phyloP scores from a whole-genome alignment of 352 stramenopile species.

The Thraustochytrium sp. region DNA sequence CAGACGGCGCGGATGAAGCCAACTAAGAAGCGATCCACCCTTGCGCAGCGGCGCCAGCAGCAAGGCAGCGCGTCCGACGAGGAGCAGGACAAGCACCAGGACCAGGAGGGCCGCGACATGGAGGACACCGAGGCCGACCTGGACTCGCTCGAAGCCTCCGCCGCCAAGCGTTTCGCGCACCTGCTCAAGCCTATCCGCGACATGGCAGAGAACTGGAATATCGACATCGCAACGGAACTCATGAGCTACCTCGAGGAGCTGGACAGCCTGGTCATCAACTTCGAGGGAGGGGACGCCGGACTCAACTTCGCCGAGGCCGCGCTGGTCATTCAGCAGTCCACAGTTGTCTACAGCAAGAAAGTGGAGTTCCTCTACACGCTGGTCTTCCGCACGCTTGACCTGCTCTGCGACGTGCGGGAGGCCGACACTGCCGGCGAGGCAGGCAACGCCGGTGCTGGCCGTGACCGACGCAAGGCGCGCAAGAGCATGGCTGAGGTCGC shows the following conservation, averaged over 20 bases:
- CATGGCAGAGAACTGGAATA: constrained; percentile 81
- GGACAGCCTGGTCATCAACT: constrained; percentile 46
- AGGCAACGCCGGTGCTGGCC: not conserved
- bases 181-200: constrained; percentile 55
- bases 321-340: constrained; percentile 59
- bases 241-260: constrained; percentile 80
- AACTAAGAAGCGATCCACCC: too few relatives aligned
- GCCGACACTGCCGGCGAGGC: not conserved
- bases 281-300: constrained; percentile 47
- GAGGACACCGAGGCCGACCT: too few relatives aligned
- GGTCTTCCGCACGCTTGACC: constrained; percentile 73
- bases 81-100: too few relatives aligned
- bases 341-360: constrained; percentile 81
- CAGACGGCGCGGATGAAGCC: too few relatives aligned
- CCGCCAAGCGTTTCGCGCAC: not conserved
- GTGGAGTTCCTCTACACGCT: constrained; percentile 82
- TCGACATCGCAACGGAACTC: constrained; percentile 75
- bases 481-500: constrained; percentile 3
- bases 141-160: too few relatives aligned
- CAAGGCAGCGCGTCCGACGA: too few relatives aligned
- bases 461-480: not conserved
- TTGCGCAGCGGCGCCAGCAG: too few relatives aligned
- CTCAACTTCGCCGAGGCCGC: constrained; percentile 52
- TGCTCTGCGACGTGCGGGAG: constrained; percentile 45
- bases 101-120: too few relatives aligned